phyloP scores from a whole-genome alignment of 164 flowering plant genomes.

The Paratinospora sagittata region DNA sequence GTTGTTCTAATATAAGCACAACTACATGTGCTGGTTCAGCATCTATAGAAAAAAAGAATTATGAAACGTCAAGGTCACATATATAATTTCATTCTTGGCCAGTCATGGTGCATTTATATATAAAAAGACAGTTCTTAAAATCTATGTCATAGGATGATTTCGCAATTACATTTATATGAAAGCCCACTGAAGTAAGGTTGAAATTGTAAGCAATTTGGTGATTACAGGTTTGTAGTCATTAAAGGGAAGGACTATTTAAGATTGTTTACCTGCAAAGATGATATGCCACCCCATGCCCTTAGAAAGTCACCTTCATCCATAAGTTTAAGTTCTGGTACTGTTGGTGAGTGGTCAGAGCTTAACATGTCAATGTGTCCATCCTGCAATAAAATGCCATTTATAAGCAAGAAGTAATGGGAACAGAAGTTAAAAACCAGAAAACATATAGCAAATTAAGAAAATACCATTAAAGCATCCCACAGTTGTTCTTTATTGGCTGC shows the following conservation, averaged over 20 bases:
- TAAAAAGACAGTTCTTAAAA: too few relatives aligned
- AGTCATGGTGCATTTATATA: too few relatives aligned
- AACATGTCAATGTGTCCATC: constrained; percentile 82
- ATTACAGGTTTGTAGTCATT: background rate
- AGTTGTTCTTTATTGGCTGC: constrained; percentile 62
- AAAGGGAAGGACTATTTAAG: constrained; percentile 8
- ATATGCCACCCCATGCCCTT: constrained; percentile 97
- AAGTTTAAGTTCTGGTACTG: constrained; percentile 79
- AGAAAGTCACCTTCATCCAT: constrained; percentile 76
- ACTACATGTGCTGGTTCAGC: too few relatives aligned
- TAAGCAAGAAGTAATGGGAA: background rate
- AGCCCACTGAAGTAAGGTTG: too few relatives aligned
- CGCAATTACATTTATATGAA: too few relatives aligned
- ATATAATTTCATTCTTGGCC: too few relatives aligned
- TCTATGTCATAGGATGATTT: too few relatives aligned
- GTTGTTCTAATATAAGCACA: too few relatives aligned
- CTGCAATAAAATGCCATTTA: constrained; percentile 32
- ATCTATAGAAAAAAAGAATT: too few relatives aligned
- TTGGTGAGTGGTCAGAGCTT: constrained; percentile 97
- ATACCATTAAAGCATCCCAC: constrained; percentile 84
- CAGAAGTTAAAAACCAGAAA: background rate
- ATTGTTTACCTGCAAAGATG: constrained; percentile 78
- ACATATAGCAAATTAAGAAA: background rate
- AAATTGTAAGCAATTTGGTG: background rate
- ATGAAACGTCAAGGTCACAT: too few relatives aligned